Evolutionary conservation across 2,329 filamentous ascomycete species (phyloP).

Genomic region (Pseudovirgaria hyperparasitica): DNA sequence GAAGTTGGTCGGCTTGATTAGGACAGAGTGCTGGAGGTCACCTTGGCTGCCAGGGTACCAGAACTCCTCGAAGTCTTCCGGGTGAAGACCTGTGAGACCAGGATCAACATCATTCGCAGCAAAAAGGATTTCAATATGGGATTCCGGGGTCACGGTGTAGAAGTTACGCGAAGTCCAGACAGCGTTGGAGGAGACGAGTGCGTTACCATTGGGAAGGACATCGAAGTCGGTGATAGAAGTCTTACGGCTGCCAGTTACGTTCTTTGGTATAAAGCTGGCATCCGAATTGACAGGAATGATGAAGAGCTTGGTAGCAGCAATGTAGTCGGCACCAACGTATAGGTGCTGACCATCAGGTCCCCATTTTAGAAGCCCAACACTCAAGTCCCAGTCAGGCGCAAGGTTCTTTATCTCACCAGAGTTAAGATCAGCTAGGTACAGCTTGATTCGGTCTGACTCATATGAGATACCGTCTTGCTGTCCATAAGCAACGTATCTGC

Average conservation of each 20-base stretch:
- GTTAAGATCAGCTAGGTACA: slow-evolving; percentile 20
- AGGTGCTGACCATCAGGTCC: slow-evolving; percentile 18
- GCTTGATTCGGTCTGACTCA: slow-evolving; percentile 63
- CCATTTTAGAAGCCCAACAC: slow-evolving; percentile 17
- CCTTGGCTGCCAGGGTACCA: slow-evolving; percentile 54
- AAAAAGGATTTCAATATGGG: slow-evolving; percentile 29
- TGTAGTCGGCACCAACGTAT: slow-evolving; percentile 21
- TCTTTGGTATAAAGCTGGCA: slow-evolving; percentile 29
- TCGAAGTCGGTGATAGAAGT: slow-evolving; percentile 25
- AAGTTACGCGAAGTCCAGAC: slow-evolving; percentile 21
- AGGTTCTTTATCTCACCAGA: slow-evolving; percentile 13
- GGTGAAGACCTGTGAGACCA: slow-evolving; percentile 51
- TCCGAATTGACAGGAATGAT: slow-evolving; percentile 48
- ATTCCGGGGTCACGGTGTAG: slow-evolving; percentile 13
- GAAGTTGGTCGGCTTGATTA: slow-evolving; percentile 52
- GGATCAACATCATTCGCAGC: slow-evolving; percentile 54
- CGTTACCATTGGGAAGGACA: slow-evolving; percentile 47
- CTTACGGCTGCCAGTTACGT: slow-evolving; percentile 27
- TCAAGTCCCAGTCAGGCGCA: slow-evolving; percentile 18
- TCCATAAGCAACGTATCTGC: slow-evolving; percentile 66
- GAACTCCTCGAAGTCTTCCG: slow-evolving; percentile 52
- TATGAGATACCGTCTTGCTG: slow-evolving; percentile 51
- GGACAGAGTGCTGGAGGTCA: slow-evolving; percentile 51
- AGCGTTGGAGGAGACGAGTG: slow-evolving; percentile 23
- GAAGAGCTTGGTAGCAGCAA: slow-evolving; percentile 35